Evolutionary conservation across 345 rosid genomes (phyloP), one percentile per base, ranked within the genome.

Genomic region (Toxicodendron radicans): DNA sequence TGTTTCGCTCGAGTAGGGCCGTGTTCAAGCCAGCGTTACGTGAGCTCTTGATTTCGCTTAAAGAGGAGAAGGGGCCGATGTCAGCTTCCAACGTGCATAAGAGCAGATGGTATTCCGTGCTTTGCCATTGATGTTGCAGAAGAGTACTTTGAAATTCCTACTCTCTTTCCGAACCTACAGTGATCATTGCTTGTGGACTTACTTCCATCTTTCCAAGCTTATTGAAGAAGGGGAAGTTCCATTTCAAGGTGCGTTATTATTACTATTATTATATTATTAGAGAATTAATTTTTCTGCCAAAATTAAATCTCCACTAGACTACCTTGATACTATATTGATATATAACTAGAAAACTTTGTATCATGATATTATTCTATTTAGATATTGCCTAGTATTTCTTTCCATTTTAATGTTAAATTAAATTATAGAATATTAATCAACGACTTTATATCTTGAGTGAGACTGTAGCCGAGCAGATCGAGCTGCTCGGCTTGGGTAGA

Each of bases 221-320:
- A 52, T 86, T 46, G 75, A 75, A 27, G 83, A 83, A 0, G 73
- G 79, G 1, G 83, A 85, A 23, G 72, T 89, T 67, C 90, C 93
- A 3, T 68, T 81, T 60, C 57, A 13, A 80, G 87, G 89, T 77
- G 30, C n/a, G n/a, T n/a, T n/a, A n/a, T n/a, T n/a, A n/a, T n/a
- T n/a, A n/a, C n/a, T n/a, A n/a, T n/a, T n/a, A n/a, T n/a, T n/a
- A n/a, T n/a, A n/a, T n/a, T n/a, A n/a, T n/a, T n/a, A n/a, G n/a
- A 27, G 30, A 2, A 2, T 2, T 27, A 27, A 27, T 5, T 35
- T 35, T 35, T 35, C 4, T 35, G 38, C 38, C 38, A 35, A 35
- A 35, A 35, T 35, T 35, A 35, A 35, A 35, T 3, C 38, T 35
- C 38, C 4, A 27, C 30, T 27, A 27, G 30, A 1, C 30, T 27